A percentile compares a stretch with the other conserved stretches of the same genome.
Evolutionary conservation across 495 filamentous ascomycete genomes (phyloP).

Genomic region (Penicillium parvum): DNA sequence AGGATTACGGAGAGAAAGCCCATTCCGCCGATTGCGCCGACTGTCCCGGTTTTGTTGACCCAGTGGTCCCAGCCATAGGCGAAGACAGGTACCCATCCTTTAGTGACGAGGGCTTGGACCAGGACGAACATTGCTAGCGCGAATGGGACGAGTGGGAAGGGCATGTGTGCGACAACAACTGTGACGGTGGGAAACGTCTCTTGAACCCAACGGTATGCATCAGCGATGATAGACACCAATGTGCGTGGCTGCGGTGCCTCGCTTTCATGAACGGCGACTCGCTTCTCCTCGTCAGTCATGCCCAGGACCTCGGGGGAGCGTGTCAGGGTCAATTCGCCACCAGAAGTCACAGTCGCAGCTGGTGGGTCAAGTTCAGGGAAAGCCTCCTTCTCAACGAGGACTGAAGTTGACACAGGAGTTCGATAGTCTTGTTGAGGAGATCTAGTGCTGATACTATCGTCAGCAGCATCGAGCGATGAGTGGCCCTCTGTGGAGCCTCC

Average conservation of each 20-base stretch:
- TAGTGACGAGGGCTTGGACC: slow-evolving; percentile 61
- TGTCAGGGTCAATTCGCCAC: background rate
- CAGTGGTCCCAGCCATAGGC: slow-evolving; percentile 64
- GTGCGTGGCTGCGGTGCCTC: slow-evolving; percentile 25
- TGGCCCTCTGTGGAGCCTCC: background rate
- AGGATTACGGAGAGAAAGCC: slow-evolving; percentile 61
- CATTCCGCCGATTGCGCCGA: slow-evolving; percentile 63
- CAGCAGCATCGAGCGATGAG: background rate
- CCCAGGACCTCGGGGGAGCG: slow-evolving; percentile 5
- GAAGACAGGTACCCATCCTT: slow-evolving; percentile 64
- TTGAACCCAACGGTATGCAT: slow-evolving; percentile 50
- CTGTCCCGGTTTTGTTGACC: slow-evolving; percentile 59
- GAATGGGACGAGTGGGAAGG: slow-evolving; percentile 60
- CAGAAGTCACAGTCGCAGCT: background rate
- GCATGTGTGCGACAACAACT: slow-evolving; percentile 55
- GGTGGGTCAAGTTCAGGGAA: slow-evolving; percentile 6
- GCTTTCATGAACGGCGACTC: background rate
- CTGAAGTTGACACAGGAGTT: slow-evolving; percentile 6
- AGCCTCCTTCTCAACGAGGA: slow-evolving; percentile 9
- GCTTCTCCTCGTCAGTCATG: slow-evolving; percentile 15
- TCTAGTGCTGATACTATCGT: background rate
- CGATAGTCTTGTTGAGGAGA: background rate
- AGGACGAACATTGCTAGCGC: slow-evolving; percentile 65
- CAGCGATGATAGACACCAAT: slow-evolving; percentile 40
- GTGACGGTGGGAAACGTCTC: slow-evolving; percentile 64